phyloP scores from a whole-genome alignment of 2,329 filamentous ascomycete genomes.

The Alternaria incomplexa region DNA sequence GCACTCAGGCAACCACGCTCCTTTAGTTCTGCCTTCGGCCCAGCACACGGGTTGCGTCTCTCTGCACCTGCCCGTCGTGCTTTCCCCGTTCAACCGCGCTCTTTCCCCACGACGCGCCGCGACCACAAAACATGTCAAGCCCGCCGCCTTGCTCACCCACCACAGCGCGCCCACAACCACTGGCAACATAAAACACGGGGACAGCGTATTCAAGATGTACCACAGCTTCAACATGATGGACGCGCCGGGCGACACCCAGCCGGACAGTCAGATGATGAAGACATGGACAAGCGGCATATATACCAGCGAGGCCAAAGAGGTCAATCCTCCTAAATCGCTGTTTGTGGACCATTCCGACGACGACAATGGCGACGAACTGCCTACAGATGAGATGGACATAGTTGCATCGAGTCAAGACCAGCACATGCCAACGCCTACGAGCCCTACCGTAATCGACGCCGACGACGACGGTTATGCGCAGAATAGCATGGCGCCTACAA shows the following conservation, averaged over 20 bases:
- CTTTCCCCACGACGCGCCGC: slow-evolving; percentile 39
- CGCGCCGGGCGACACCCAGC: slow-evolving; percentile 54
- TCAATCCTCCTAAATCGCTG: slow-evolving; percentile 22
- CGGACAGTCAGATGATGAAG: slow-evolving; percentile 55
- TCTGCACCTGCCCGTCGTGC: slow-evolving; percentile 21
- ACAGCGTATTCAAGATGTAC: slow-evolving; percentile 32
- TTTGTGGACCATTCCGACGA: slow-evolving; percentile 23
- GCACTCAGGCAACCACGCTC: slow-evolving; percentile 11
- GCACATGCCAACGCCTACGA: slow-evolving; percentile 33
- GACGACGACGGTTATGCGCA: slow-evolving; percentile 30
- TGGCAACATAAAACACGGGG: slow-evolving; percentile 23
- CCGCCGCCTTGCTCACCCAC: slow-evolving; percentile 33
- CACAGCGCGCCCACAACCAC: slow-evolving; percentile 41
- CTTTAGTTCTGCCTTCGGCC: slow-evolving; percentile 12
- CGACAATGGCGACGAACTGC: slow-evolving; percentile 20
- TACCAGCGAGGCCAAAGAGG: slow-evolving; percentile 14
- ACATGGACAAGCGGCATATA: slow-evolving; percentile 44
- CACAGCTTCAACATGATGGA: slow-evolving; percentile 50
- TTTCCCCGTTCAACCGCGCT: slow-evolving; percentile 17
- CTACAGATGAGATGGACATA: slow-evolving; percentile 25
- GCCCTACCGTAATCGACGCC: slow-evolving; percentile 36
- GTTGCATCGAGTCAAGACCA: slow-evolving; percentile 36
- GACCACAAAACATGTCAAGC: slow-evolving; percentile 37
- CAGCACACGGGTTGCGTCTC: slow-evolving; percentile 8
- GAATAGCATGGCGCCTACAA: slow-evolving; percentile 29